Evolutionary conservation across 352 stramenopile species (phyloP), one percentile per base, ranked within the genome.

Genomic region (Phytophthora hibernalis): DNA sequence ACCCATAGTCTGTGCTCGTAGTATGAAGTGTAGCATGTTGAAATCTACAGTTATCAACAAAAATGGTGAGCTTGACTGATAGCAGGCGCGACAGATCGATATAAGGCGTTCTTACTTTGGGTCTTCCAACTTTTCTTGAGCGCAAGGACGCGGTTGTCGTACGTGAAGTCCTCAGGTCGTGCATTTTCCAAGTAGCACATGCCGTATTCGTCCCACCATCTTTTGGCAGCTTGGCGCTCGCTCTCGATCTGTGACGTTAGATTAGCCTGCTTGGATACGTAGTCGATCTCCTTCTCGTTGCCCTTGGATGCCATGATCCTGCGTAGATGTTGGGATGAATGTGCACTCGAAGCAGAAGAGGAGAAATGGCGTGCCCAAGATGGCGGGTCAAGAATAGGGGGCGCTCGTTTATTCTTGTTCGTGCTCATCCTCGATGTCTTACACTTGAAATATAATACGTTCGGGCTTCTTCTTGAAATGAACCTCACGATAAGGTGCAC

Each of bases 201-300:
- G 15, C 85, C 85, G 53, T 90, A 92, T 61, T 94, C 85, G 54
- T 92, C 83, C 83, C 83, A 94, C 85, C 85, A 94, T 26, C 76
- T 81, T 70, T 92, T 94, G 49, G 83, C 83, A 2, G 83, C 82
- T 50, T 85, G 83, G 8, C 79, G 82, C 55, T 94, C 85, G 62
- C 83, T 91, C 69, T 94, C 85, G 71, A 94, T 92, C 65, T 94
- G 85, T 49, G 85, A 65, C 21, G 85, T 92, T 42, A 91, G 74
- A 58, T 94, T 94, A n/a, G 85, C 83, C 55, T 94, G 68, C 65
- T 90, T 92, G 44, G 85, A 91, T 55, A 94, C 83, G 59, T 92
- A 94, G 66, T 94, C 85, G 58, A 91, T 70, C 72, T 92, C 85
- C 62, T 94, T 93, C 15, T 61, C 51, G 60, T 82, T 78, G 12